Base-by-base conservation (phyloP, 2,329 filamentous ascomycete genomes). In the Fusarium sp. region DNA sequence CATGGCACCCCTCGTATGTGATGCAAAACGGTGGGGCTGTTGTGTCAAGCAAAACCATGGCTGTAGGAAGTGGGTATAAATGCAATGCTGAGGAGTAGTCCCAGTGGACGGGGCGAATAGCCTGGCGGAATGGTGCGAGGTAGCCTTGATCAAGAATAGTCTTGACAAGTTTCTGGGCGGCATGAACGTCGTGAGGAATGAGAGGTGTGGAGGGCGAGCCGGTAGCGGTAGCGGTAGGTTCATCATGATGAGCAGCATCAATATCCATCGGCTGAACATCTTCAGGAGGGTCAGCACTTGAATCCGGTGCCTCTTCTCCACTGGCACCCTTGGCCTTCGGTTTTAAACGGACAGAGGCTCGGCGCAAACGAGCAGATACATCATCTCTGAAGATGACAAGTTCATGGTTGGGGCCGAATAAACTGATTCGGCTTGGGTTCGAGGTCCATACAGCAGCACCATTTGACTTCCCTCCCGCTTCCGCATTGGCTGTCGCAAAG, bases 1-100 rank as follows among this genome's bases (percentile, higher is more conserved):
- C 95, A 83, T 96, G 93, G 78, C 96, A 98, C 0, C 95, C 95
- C 81, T 97, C 95, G 78, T 98, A 98, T 18, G 93, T 97, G 72
- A 98, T 85, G 59, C 92, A 92, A 78, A 97, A 99, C 0, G 94
- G 88, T 18, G 93, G 91, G 14, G 92, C 91, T 45, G 95, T 93
- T 1, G 92, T 86, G 82, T 99, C 96, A 4, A 94, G 91, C 7
- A 99, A 83, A 20, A 97, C 89, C 77, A 98, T 85, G 2, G 93
- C 90, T 25, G 93, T 95, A 4, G 96, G 96, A 33, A 98, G 83
- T 13, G 95, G 96, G 80, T 98, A 98, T 27, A 99, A 83, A 60
- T 94, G 92, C 71, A 98, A 81, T 5, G 92, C 85, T 9, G 89
- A 86, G 1, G 91, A 91, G 80, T 93, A 94, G 81, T 98, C 95